Base-by-base conservation (phyloP, 2,329 filamentous ascomycete species). In the Alternaria angustiovoidea region DNA sequence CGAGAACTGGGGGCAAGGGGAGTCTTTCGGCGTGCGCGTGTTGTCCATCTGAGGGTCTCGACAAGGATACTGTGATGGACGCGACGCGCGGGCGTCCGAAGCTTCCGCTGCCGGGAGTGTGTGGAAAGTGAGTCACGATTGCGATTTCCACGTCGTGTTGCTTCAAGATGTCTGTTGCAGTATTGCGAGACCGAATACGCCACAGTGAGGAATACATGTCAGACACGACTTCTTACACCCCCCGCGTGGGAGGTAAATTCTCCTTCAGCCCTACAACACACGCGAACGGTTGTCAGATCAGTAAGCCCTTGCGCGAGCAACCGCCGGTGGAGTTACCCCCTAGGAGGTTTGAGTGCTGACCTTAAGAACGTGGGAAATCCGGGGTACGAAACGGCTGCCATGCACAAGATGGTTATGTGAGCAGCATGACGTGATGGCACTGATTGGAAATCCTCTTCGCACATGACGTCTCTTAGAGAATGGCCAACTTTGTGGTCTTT, bases 261-360 rank as follows among this genome's bases (percentile, higher is more conserved):
- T 47, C 43, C 57, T 22, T 63, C 63, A 70, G 66, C 68, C 68
- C 63, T 70, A 62, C 56, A 51, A 30, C 47, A 43, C 48, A 53
- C 63, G 59, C 63, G 39, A 44, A 22, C 51, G 41, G 63, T 64
- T 62, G 58, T 68, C 62, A 61, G 65, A 59, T 61, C 59, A 57
- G 69, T 72, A 66, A 72, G 69, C 69, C 65, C 68, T 71, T 70
- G 68, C 58, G 68, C 68, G 66, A 61, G 61, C 48, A 62, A 63
- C 67, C 69, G 69, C 55, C 61, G 54, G 63, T 61, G 63, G 59
- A 62, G 58, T 51, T 58, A 54, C 60, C 57, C 60, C 57, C 54
- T 24, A 42, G 62, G 56, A 67, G 58, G 51, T 38, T 70, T 70
- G 68, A 68, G 65, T 70, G 69, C 69, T 71, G 65, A 70, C 69